Percentiles rank a stretch among this genome's conserved stretches.
phyloP scores from a whole-genome alignment of 2,329 filamentous ascomycete species.

The Cytospora piceae region DNA sequence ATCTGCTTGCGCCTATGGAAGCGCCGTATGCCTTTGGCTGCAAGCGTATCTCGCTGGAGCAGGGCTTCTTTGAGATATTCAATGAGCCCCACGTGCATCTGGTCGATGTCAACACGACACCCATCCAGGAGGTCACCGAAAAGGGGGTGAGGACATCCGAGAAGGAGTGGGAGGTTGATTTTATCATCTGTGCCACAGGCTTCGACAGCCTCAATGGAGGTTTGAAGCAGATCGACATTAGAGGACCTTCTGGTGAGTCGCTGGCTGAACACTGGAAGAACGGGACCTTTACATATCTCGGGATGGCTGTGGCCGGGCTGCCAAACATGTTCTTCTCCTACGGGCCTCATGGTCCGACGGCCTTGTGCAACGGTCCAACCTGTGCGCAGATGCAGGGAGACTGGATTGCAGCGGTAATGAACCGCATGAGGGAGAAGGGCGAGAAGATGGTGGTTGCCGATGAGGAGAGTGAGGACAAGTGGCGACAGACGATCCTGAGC shows the following conservation, averaged over 20 bases:
- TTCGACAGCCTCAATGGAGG: conserved; percentile 49
- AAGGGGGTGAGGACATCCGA: conserved; percentile 36
- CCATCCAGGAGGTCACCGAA: conserved; percentile 34
- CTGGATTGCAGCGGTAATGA: conserved; percentile 43
- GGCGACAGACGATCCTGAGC: conserved; percentile 36
- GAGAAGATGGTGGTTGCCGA: conserved; percentile 40
- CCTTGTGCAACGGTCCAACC: conserved; percentile 45
- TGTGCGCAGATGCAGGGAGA: conserved; percentile 46
- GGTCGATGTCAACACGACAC: conserved; percentile 37
- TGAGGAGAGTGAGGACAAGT: conserved; percentile 39
- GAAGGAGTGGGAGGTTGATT: conserved; percentile 27
- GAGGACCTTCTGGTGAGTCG: conserved; percentile 37
- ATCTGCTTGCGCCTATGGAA: conserved; percentile 46
- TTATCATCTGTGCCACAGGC: conserved; percentile 42
- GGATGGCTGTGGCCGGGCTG: conserved; percentile 45
- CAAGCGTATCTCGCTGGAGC: conserved; percentile 33
- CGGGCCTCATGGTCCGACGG: conserved; percentile 46
- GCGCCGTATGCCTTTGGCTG: conserved; percentile 43
- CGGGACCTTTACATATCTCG: conserved; percentile 45
- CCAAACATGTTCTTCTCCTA: conserved; percentile 52
- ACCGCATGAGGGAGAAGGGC: conserved; percentile 37
- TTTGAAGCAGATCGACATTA: conserved; percentile 44
- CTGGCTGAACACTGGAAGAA: conserved; percentile 44
- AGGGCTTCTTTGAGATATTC: conserved; percentile 41
- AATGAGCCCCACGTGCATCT: conserved; percentile 41